These are phyloP conservation scores for Saccharum spontaneum DNA, from an alignment of 176 grass and related monocot species.

Conservation along the genomic window DNA sequence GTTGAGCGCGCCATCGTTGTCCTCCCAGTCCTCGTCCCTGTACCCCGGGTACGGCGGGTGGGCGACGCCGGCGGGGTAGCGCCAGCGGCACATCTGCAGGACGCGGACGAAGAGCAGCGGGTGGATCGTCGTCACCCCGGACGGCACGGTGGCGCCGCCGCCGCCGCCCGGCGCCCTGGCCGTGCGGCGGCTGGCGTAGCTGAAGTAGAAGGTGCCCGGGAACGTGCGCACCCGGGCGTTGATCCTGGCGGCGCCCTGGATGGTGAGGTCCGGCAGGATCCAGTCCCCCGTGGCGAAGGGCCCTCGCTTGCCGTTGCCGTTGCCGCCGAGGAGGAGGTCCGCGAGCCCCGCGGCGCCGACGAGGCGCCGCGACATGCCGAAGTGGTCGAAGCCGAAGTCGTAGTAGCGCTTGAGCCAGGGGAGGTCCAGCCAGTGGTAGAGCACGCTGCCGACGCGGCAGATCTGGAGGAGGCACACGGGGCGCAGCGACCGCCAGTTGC, in stretches of 20 bases:
- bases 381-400: slow-evolving; percentile 79
- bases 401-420: slow-evolving; percentile 72
- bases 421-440: slow-evolving; percentile 79
- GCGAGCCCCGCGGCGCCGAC: slow-evolving; percentile 17
- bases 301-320: slow-evolving; percentile 5
- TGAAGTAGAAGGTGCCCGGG: slow-evolving; percentile 72
- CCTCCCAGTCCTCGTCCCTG: slow-evolving; percentile 85
- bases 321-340: background rate
- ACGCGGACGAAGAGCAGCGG: slow-evolving; percentile 59
- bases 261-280: slow-evolving; percentile 75
- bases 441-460: slow-evolving; percentile 43
- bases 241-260: slow-evolving; percentile 50
- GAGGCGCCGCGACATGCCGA: slow-evolving; percentile 52
- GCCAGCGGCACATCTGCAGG: slow-evolving; percentile 70
- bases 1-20: slow-evolving; percentile 86
- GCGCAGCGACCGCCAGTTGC: slow-evolving; percentile 35
- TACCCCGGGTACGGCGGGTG: slow-evolving; percentile 53
- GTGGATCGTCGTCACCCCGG: slow-evolving; percentile 50
- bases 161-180: background rate
- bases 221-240: slow-evolving; percentile 56
- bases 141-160: slow-evolving; percentile 44
- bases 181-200: slow-evolving; percentile 68
- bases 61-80: slow-evolving; percentile 20
- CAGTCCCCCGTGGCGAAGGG: slow-evolving; percentile 80
- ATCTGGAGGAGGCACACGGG: slow-evolving; percentile 54